Base-by-base conservation (phyloP, 2,329 filamentous ascomycete genomes). In the Colletotrichum camelliae region DNA sequence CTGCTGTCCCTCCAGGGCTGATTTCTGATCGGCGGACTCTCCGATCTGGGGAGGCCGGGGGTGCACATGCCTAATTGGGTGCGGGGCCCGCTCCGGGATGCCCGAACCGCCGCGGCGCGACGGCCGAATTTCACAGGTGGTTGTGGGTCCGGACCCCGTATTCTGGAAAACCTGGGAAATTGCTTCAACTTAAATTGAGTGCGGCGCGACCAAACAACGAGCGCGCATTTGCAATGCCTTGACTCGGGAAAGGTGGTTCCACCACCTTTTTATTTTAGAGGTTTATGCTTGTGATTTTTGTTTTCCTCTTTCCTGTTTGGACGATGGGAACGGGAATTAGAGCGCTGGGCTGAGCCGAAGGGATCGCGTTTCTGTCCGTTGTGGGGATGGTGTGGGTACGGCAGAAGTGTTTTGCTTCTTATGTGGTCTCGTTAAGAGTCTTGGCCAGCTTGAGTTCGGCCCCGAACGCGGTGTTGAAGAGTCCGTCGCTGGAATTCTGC, bases 131-230 rank as follows among this genome's bases (percentile, higher is more conserved):
- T 35, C 13, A 10, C 15, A 33, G 52, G 52, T n/a, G 35, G 55
- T 48, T 16, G 39, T 73, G 71, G 67, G 33, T 48, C 66, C 66
- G 15, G 12, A 69, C 71, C 71, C 68, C 72, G 61, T 72, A 72
- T 57, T 58, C 29, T 55, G 64, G 48, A 70, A 75, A 67, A 67
- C 70, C 18, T 33, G 64, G 48, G 72, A 75, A 67, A 75, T 75
- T 72, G 15, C 62, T 57, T 57, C 55, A 67, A 43, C 35, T 60
- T 67, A 61, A 62, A 72, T 62, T 62, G 15, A 72, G 68, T 62
- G 35, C n/a, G 0, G 10, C 31, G 18, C 9, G 21, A 21, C 71
- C 71, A 74, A n/a, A 70, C 39, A 64, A 16, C n/a, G 2, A 33
- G 29, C 21, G 24, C 55, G 31, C 18, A 75, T 75, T 72, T 39